Evolutionary conservation across 306 rosid genomes (phyloP), one percentile per base, ranked within the genome.

Genomic region (Senna tora): DNA sequence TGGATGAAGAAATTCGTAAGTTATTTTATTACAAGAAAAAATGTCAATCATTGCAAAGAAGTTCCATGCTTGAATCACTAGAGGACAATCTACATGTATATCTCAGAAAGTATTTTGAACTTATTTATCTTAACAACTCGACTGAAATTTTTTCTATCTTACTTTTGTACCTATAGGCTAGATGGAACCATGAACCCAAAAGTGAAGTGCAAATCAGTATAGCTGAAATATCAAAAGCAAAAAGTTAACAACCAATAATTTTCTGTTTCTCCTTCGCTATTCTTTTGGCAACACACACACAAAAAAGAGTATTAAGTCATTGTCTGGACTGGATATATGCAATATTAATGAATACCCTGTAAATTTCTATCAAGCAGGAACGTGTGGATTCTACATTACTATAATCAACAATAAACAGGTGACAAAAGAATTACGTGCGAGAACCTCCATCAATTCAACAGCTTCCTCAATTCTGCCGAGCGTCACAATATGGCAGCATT

Each of bases 371-470:
- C 42, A 33, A 11, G 43, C 25, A 19, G 17, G 17, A 25, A 51
- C 39, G 45, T 6, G 59, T 42, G 41, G 14, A 21, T 21, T 11
- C 30, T 25, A 38, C 15, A 36, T 43, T 32, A 65, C 58, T 7
- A 3, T 0, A 1, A n/a, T 12, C 8, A 41, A 1, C 47, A 45
- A 54, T 17, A 16, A 57, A 70, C 13, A 21, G 66, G 61, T 39
- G 51, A 30, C 9, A 20, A 60, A 73, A 59, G 43, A 33, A 61
- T 82, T 82, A 89, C 98, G 97, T 67, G 87, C 20, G 74, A 93
- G 92, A 84, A 80, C 78, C 88, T 91, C 97, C 96, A 91, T 71
- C 7, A 91, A 83, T 71, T 84, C 87, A 63, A 93, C 87, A 62
- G 89, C 87, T 57, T 90, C 92, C 50, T 83, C 80, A n/a, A 91